These are phyloP conservation scores for Aspergillus amoenus DNA, from an alignment of 2,329 filamentous ascomycete genomes.

Conservation along the genomic window DNA sequence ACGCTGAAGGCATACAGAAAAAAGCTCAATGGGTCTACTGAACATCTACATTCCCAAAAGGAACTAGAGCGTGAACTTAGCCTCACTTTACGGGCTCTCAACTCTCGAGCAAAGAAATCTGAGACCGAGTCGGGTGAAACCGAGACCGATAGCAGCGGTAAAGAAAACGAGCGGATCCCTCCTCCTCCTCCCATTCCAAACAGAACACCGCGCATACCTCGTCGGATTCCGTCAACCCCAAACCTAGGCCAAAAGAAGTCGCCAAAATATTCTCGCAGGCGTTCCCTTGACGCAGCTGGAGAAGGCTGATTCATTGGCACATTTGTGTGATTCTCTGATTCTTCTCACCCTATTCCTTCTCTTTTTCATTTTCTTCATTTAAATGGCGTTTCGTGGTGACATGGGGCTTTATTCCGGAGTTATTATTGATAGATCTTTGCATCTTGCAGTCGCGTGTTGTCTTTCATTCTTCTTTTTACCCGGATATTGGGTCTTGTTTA, in stretches of 20 bases:
- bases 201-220: conserved; percentile 27
- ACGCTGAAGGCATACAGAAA: conserved; percentile 60
- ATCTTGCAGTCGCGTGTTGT: conserved; percentile 7
- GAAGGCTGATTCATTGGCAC: conserved; percentile 13
- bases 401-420: not conserved
- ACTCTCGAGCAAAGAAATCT: conserved; percentile 29
- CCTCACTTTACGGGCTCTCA: conserved; percentile 37
- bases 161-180: conserved; percentile 31
- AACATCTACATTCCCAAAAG: conserved; percentile 50
- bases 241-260: conserved; percentile 27
- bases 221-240: conserved; percentile 38
- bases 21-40: conserved; percentile 52
- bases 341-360: conserved; percentile 2
- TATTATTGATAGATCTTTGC: conserved; percentile 3
- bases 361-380: not conserved
- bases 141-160: conserved; percentile 41
- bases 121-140: conserved; percentile 29
- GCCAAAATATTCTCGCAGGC: conserved; percentile 28
- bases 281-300: conserved; percentile 34
- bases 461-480: not conserved
- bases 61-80: conserved; percentile 60
- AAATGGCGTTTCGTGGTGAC: not conserved
- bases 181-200: conserved; percentile 23
- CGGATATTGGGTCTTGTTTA: conserved; percentile 1
- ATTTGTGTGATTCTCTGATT: not conserved